Evolutionary conservation across 495 filamentous ascomycete genomes (phyloP).

Genomic region (Neurospora sp.): DNA sequence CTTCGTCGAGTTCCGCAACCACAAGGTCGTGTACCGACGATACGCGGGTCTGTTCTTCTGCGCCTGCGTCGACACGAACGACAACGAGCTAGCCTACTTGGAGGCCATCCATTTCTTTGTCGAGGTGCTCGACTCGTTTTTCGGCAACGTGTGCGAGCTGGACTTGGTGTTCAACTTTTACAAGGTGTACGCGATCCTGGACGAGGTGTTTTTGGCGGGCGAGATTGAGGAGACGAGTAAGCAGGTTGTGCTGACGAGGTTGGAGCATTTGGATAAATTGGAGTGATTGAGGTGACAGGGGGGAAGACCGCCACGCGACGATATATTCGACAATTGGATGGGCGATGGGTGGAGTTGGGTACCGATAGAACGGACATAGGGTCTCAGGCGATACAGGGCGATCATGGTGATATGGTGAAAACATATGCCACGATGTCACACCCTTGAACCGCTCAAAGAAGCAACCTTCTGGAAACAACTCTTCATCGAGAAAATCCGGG

Average conservation of each 20-base stretch:
- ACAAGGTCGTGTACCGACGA: slow-evolving; percentile 90
- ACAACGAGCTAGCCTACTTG: slow-evolving; percentile 94
- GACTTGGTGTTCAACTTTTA: slow-evolving; percentile 99
- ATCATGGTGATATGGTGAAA: too few species aligned
- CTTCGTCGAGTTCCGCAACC: slow-evolving; percentile 91
- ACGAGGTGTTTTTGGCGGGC: slow-evolving; percentile 89
- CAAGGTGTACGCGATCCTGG: slow-evolving; percentile 97
- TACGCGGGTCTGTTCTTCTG: slow-evolving; percentile 98
- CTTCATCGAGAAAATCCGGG: too few species aligned
- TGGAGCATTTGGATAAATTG: slow-evolving; percentile 95
- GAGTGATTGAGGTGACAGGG: slow-evolving; percentile 44
- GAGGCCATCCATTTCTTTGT: slow-evolving; percentile 99
- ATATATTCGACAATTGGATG: too few species aligned
- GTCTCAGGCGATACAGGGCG: too few species aligned
- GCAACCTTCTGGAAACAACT: too few species aligned
- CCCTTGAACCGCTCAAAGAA: too few species aligned
- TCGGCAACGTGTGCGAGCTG: slow-evolving; percentile 97
- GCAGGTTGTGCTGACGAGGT: slow-evolving; percentile 85
- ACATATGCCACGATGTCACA: too few species aligned
- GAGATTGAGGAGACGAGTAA: slow-evolving; percentile 99
- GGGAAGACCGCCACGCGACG: too few species aligned
- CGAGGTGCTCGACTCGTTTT: slow-evolving; percentile 95
- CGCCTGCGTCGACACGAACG: slow-evolving; percentile 96
- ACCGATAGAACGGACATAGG: too few species aligned
- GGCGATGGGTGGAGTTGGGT: too few species aligned